Evolutionary conservation across 495 filamentous ascomycete genomes (phyloP), one percentile per base, ranked within the genome.

Genomic region (Neurospora sp.): DNA sequence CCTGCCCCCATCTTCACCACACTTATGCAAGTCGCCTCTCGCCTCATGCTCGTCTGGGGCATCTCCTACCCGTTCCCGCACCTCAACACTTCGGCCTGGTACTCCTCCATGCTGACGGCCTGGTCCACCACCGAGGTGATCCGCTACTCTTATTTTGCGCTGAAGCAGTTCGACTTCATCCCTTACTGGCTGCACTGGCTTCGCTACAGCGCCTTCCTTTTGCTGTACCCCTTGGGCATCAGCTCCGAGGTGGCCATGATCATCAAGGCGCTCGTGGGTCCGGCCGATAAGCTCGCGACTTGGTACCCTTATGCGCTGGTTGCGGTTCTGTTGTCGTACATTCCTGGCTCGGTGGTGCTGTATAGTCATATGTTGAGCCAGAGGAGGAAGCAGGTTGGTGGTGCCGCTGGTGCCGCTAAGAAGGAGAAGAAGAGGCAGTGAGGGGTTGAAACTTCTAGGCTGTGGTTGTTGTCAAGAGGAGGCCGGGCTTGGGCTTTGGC

Each of bases 301-400:
- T 79, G 83, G 41, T 93, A 87, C 76, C 86, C 85, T 69, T 90
- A 84, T 80, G 84, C 86, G 54, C 80, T 96, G 76, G 86, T 89
- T 35, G 77, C 76, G 23, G 85, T 94, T 60, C 76, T 97, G 79
- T 83, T 85, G 39, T 86, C 91, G 41, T 98, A 97, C 84, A 87
- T 95, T 62, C 95, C 94, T 95, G 95, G 94, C 27, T 91, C 92
- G 31, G 95, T 94, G 77, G 88, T 96, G 71, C 86, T 98, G 72
- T 98, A 94, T 79, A 92, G 92, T 31, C 92, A 98, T 83, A 98
- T 99, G 96, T 92, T 98, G 82, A 83, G 85, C 66, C 96, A 98
- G 87, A 86, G 95, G 75, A 85, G 90, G 71, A 96, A 92, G 88
- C 87, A 82, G 70, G 73, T 82, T 91, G 74, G 87, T 91, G 84